Base-by-base conservation (phyloP, 202 grass and related monocot species). In the Zizania palustris region DNA sequence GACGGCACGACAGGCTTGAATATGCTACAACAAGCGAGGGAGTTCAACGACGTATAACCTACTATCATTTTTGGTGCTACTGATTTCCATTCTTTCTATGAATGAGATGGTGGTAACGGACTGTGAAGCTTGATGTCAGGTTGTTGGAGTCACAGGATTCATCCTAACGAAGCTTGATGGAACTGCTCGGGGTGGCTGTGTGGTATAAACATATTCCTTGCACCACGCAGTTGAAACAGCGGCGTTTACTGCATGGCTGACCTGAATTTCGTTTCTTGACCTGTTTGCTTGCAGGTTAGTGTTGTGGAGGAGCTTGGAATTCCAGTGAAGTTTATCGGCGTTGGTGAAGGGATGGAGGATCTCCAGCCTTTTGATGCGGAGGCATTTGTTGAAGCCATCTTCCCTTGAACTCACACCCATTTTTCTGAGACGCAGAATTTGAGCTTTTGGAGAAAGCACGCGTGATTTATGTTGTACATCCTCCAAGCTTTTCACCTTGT, bases 1-100 rank as follows among this genome's bases (percentile, higher is more conserved):
- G 95, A 98, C 87, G 95, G 95, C 53, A 98, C 91, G n/a, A 98
- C 95, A 50, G 95, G 95, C 65, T 80, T 98, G 73, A 98, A 98
- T 86, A 98, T 98, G 95, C 72, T 98, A 65, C 89, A 88, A 6
- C 91, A 90, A 82, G 91, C 95, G 36, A 92, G 71, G 69, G 95
- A 98, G 70, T 98, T 98, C 75, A 98, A 98, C 65, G 95, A 94
- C 78, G 94, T 97, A 92, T 97, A 92, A 84, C 45, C 35, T 28
- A 72, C 58, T 14, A 16, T 3, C 34, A 16, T 50, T 61, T 69
- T 79, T 72, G 37, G 35, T 48, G 16, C 34, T 55, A 13, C 34
- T 33, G 9, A 42, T 19, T 77, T 64, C 56, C 20, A 56, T 20
- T 14, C 33, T 45, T 35, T 48, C 11, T 11, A 82, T 41, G 3